phyloP scores from a whole-genome alignment of 148 eudicot species.

The Amaranthus hypochondriacus region DNA sequence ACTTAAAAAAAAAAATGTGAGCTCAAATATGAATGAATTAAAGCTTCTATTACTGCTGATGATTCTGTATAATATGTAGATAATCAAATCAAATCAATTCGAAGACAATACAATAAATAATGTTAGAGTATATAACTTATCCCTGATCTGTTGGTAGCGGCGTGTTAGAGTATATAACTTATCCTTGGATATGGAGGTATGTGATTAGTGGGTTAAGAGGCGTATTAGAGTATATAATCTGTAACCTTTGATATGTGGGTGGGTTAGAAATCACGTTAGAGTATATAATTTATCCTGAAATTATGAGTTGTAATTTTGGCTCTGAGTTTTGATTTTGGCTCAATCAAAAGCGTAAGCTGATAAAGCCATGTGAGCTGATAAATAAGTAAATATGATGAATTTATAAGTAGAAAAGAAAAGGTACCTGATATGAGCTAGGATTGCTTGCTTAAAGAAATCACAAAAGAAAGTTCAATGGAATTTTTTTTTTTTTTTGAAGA shows the following conservation, averaged over 20 bases:
- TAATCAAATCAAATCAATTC: too few relatives aligned
- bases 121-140: too few relatives aligned
- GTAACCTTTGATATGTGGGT: too few relatives aligned
- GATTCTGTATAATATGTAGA: too few relatives aligned
- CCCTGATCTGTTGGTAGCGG: too few relatives aligned
- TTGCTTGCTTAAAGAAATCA: background rate
- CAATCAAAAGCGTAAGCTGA: background rate
- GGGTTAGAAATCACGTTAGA: background rate
- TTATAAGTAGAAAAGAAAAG: background rate
- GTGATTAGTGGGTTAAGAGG: too few relatives aligned
- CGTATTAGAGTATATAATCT: too few relatives aligned
- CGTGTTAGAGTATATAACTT: too few relatives aligned
- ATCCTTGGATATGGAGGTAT: too few relatives aligned
- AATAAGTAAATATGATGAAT: background rate
- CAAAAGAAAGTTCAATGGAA: background rate
- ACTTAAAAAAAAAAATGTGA: background rate
- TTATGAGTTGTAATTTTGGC: background rate
- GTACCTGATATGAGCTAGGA: constrained; percentile 13
- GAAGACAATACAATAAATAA: too few relatives aligned
- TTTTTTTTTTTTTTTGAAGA: background rate
- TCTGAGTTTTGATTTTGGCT: background rate
- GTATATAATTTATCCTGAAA: background rate
- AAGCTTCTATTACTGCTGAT: too few relatives aligned
- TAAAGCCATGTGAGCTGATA: background rate
- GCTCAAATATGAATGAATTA: background rate